Base-by-base conservation (phyloP, 106 monocot species). In the Platanthera zijinensis region DNA sequence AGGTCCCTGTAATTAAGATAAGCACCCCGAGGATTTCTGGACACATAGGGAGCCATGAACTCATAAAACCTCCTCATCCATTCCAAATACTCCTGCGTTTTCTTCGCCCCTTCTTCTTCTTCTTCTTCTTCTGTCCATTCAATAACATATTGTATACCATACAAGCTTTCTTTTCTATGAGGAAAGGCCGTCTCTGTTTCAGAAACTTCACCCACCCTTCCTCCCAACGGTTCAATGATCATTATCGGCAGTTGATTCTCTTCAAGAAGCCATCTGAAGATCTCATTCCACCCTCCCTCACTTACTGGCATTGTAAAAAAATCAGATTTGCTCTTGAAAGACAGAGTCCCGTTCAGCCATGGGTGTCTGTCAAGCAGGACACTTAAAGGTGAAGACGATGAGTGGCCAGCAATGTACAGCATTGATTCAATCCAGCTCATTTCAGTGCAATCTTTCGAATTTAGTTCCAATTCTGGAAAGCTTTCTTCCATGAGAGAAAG, bases 401-500 rank as follows among this genome's bases (percentile, higher is more conserved):
- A 85, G 66, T 80, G 74, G 10, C 78, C 18, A 0, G 54, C 54
- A 54, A 54, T 54, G 10, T 54, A 3, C 15, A 54, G 10, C 10
- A 74, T 28, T 0, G 82, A 79, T 15, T 82, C 12, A n/a, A 87
- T 73, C 86, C 89, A 87, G 28, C 77, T 83, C 84, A 86, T 86
- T 57, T 89, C 86, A 3, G 25, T 63, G 79, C 89, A 86, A 19
- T 89, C 86, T 0, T 13, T 72, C 7, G 28, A 39, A 10, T 48
- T 5, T 70, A 89, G 4, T 8, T 77, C 82, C 4, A 89, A 71
- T 52, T 78, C 76, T 0, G 74, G 82, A 22, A 86, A 86, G 32
- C 72, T 70, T 12, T 53, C 19, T 2, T 17, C 50, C 82, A 86
- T 75, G 13, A 71, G 10, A 5, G 49, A 32, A 17, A 86, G 59